Conservation (phyloP, 768 basidiomycete species). For the Rhodosporidiobolus sp. region DNA sequence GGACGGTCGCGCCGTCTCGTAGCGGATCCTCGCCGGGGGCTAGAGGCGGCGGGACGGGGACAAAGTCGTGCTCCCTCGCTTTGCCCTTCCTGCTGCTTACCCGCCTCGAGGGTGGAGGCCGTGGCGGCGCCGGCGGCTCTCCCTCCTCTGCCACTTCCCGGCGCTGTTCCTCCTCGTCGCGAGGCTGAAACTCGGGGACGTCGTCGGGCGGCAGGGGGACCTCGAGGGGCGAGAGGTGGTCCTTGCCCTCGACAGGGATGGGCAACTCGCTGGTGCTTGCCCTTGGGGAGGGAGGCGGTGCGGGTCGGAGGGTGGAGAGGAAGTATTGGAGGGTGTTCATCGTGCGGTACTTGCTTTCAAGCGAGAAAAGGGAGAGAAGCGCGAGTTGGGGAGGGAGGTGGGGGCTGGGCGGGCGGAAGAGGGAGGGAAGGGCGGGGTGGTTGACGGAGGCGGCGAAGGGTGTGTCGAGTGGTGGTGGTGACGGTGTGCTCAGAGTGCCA, state of each 20-base stretch:
- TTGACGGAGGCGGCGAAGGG: too few relatives aligned
- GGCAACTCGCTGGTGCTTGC: constrained; percentile 16
- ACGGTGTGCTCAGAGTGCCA: too few relatives aligned
- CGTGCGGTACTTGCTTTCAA: not conserved
- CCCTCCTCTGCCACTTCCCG: not conserved
- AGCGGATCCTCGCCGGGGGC: not conserved
- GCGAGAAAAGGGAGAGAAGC: too few relatives aligned
- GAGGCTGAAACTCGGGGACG: not conserved
- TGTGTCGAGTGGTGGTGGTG: too few relatives aligned
- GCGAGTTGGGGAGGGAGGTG: too few relatives aligned
- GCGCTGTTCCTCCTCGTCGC: not conserved
- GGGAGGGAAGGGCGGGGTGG: too few relatives aligned
- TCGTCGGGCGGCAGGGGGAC: not conserved
- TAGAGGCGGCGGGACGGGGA: not conserved
- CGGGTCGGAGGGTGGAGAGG: constrained; percentile 25
- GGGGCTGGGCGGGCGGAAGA: too few relatives aligned
- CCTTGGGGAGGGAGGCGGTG: constrained; percentile 22
- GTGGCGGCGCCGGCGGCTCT: not conserved
- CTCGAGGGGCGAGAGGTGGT: not conserved
- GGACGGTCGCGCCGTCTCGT: constrained; percentile 2
- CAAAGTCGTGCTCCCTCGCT: not conserved
- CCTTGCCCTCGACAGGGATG: not conserved
- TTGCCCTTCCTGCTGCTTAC: constrained; percentile 2
- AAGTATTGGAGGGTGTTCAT: constrained; percentile 37
- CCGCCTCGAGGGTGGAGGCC: not conserved